Evolutionary conservation across 2,329 filamentous ascomycete genomes (phyloP), one percentile per base, ranked within the genome.

Genomic region (Penicillium sp.): DNA sequence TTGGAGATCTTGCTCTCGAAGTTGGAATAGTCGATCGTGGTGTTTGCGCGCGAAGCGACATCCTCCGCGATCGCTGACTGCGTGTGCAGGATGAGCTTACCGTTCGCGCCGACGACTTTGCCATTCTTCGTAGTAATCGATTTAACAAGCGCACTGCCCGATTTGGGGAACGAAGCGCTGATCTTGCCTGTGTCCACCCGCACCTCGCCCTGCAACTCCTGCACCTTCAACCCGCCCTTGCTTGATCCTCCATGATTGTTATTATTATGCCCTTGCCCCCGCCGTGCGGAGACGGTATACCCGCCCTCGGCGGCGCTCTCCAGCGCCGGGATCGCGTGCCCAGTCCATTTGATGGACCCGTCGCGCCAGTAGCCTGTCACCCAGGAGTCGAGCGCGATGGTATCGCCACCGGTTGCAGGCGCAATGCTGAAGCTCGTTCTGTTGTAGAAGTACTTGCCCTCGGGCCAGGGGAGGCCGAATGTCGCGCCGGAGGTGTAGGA

Each of bases 271-370:
- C 23, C 23, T 9, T 13, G 26, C n/a, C 53, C 53, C 5, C 31
- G n/a, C 17, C 17, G 5, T 21, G 35, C 56, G 26, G 15, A 30
- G 1, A 52, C 56, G 4, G 21, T 47, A 11, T 47, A 58, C 19
- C 26, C 26, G 26, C 26, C 49, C 9, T 46, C 76, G 3, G 76
- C 69, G 2, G 79, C 70, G 0, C 66, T 67, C 1, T 81, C 78
- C 0, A 78, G 79, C 5, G 75, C 80, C 13, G 79, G 72, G 48
- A 88, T 75, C 0, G 86, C 85, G 67, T 88, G 86, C 0, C 80
- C 85, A 3, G 83, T 86, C 86, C 86, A 88, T 68, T 88, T 88
- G 57, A 87, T 78, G 0, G 86, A 86, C 29, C 83, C 84, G 72
- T 88, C 86, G 1, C 82, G 79, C 86, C 86, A 88, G 69, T 84